Base-by-base conservation (phyloP, 192 early-diverging fungal species). In the Geranomyces michiganensis region DNA sequence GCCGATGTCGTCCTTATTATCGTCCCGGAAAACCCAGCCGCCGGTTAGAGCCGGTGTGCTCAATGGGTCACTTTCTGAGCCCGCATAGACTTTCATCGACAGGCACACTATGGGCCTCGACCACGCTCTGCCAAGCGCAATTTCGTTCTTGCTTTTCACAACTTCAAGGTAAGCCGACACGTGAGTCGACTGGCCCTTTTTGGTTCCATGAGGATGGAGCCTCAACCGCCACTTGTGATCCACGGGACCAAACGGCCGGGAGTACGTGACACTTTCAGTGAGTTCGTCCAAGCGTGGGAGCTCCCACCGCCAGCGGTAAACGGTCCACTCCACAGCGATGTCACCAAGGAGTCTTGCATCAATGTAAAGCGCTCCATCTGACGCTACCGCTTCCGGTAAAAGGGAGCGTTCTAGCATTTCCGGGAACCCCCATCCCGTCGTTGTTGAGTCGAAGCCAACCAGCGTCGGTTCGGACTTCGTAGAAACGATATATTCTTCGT, bases 401-500 rank as follows among this genome's bases (percentile, higher is more conserved):
- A 31, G 29, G 9, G 70, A 58, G 27, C 82, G 63, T 3, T 69
- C 27, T 8, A 74, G 47, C 22, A 82, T 59, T 22, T 73, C 70
- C 1, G 75, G 74, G 62, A 85, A 85, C 27, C 83, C 83, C 83
- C 83, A 85, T 43, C 83, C 83, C 21, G 77, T 56, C 45, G 65
- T 53, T 6, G 43, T 6, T 1, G 61, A 64, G 19, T 24, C 31
- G 70, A 82, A 82, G 10, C 36, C 36, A 3, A 41, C 36, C 36
- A 41, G 36, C 5, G 36, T 41, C 36, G 36, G 36, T 41, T 41
- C 36, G 10, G 36, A 41, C 36, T 41, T 41, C 10, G 36, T 41
- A 41, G 36, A 41, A 41, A 41, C 36, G 10, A 41, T 41, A 10
- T 41, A 41, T 41, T 78, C 72, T 9, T 81, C 75, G 44, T 14